A percentile compares a stretch with the other conserved stretches of the same genome.
phyloP scores from a whole-genome alignment of 116 monocot species.

The Papilionanthe hybrid region DNA sequence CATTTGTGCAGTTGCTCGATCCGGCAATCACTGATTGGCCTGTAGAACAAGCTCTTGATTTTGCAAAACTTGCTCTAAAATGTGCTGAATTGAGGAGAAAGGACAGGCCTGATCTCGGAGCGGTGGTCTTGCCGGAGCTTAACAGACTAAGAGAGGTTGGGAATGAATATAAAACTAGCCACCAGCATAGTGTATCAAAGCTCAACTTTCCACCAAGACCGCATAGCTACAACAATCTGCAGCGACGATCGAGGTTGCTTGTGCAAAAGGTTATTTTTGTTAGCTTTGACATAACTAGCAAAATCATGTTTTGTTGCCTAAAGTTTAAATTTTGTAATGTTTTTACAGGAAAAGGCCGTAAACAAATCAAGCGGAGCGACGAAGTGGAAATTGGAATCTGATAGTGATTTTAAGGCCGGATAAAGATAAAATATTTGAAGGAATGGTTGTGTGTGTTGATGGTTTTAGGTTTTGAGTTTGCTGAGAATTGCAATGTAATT shows the following conservation, averaged over 20 bases:
- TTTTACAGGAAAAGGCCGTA: conserved; percentile 1
- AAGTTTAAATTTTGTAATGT: not conserved
- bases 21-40: conserved; percentile 30
- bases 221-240: not conserved
- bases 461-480: not conserved
- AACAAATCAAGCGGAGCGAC: not conserved
- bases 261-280: not conserved
- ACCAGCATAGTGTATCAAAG: not conserved
- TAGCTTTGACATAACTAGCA: not conserved
- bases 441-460: not conserved
- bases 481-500: not conserved
- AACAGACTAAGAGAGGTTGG: conserved; percentile 29
- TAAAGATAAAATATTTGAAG: not conserved
- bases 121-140: conserved; percentile 28
- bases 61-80: conserved; percentile 24
- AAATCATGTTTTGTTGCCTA: not conserved
- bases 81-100: conserved; percentile 37
- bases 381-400: not conserved
- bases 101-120: conserved; percentile 30
- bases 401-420: not conserved
- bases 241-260: not conserved
- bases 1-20: conserved; percentile 25
- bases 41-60: conserved; percentile 18
- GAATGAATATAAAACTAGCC: conserved; percentile 8
- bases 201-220: not conserved